Evolutionary conservation across 768 basidiomycete genomes (phyloP).

Genomic region (Krasilnikovozyma curviuscula): DNA sequence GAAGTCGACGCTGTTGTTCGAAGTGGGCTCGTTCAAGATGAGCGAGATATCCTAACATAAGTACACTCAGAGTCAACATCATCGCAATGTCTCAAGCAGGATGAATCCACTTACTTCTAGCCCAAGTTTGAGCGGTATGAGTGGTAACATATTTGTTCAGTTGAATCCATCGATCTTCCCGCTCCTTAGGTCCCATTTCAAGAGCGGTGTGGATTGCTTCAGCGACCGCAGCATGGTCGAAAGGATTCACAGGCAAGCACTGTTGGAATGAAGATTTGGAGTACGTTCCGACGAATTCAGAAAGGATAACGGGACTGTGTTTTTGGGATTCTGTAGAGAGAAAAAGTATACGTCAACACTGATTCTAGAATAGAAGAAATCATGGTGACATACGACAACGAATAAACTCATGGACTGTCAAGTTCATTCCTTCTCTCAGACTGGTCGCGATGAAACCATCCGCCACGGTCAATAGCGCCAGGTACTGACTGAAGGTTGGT

Average conservation of each 20-base stretch:
- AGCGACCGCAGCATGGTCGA: slow-evolving; percentile 11
- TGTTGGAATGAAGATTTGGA: slow-evolving; percentile 70
- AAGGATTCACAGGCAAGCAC: slow-evolving; percentile 65
- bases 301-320: slow-evolving; percentile 9
- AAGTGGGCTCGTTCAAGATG: slow-evolving; percentile 12
- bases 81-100: slow-evolving; percentile 55
- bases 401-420: slow-evolving; percentile 31
- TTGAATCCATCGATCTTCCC: slow-evolving; percentile 58
- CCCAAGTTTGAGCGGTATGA: slow-evolving; percentile 70
- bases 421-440: slow-evolving; percentile 66
- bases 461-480: slow-evolving; percentile 59
- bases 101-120: slow-evolving; percentile 29
- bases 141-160: slow-evolving; percentile 67
- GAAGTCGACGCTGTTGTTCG: slow-evolving; percentile 6
- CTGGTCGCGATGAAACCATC: slow-evolving; percentile 73
- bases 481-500: slow-evolving; percentile 65
- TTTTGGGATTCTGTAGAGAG: slow-evolving; percentile 4
- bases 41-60: slow-evolving; percentile 9
- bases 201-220: slow-evolving; percentile 33
- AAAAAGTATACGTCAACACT: not conserved
- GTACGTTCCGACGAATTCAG: slow-evolving; percentile 69
- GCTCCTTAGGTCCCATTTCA: slow-evolving; percentile 58
- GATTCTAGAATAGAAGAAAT: not conserved
- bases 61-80: no score
- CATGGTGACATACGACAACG: slow-evolving; percentile 46